Percentiles rank a stretch among this genome's conserved stretches.
These are phyloP conservation scores for Trifolium dubium DNA, from an alignment of 306 rosid species.

Conservation along the genomic window DNA sequence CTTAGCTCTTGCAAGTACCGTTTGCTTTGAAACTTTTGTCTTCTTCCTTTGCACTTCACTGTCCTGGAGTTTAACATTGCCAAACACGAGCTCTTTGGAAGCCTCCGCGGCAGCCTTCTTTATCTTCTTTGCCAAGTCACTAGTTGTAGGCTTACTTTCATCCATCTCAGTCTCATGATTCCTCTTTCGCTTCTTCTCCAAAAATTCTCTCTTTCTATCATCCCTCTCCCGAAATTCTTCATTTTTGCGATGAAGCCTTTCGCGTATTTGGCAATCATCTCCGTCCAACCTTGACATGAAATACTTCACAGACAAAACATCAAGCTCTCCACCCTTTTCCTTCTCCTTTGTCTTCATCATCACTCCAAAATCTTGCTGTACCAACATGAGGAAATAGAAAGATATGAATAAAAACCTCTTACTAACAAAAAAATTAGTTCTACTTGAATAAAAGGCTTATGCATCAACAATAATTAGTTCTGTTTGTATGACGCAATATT, in stretches of 20 bases:
- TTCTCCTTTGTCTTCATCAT: slow-evolving; percentile 4
- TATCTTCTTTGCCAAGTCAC: slow-evolving; percentile 34
- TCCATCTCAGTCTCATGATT: not conserved
- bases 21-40: slow-evolving; percentile 59
- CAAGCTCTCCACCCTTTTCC: not conserved
- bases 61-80: slow-evolving; percentile 66
- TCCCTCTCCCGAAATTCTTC: slow-evolving; percentile 64
- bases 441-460: no score
- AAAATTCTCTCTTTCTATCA: not conserved
- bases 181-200: not conserved
- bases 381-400: not conserved
- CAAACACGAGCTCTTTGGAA: slow-evolving; percentile 68
- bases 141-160: slow-evolving; percentile 27
- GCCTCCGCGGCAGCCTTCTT: slow-evolving; percentile 70
- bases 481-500: not conserved
- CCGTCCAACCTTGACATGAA: slow-evolving; percentile 49
- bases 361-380: not conserved
- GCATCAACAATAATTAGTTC: no score
- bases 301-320: slow-evolving; percentile 35
- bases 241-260: slow-evolving; percentile 44
- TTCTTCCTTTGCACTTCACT: slow-evolving; percentile 62
- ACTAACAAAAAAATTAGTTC: no score
- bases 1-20: slow-evolving; percentile 58
- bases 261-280: slow-evolving; percentile 52
- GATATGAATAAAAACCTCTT: no score